A percentile compares a stretch with the other conserved stretches of the same genome.
phyloP scores from a whole-genome alignment of 2,329 filamentous ascomycete species.

The Botrytis paeoniae region DNA sequence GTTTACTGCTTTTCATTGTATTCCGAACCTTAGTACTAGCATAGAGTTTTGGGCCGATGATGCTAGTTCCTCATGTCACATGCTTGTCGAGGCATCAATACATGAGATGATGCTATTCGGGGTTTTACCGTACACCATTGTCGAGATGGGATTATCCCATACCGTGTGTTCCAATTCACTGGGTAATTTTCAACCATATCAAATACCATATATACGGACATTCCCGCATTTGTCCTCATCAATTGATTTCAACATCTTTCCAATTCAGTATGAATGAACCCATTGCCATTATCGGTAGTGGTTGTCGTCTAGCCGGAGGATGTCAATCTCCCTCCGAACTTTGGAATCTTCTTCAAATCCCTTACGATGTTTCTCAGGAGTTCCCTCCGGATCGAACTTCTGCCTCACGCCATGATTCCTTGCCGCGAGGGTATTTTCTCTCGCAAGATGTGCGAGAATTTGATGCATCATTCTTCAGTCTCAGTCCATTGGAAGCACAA shows the following conservation, averaged over 20 bases:
- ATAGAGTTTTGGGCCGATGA: neutral
- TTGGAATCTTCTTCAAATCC: slow-evolving; percentile 47
- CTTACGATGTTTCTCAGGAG: slow-evolving; percentile 48
- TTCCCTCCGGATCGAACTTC: slow-evolving; percentile 8
- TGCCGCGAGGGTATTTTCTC: slow-evolving; percentile 7
- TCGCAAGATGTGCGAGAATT: neutral
- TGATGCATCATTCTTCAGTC: slow-evolving; percentile 9
- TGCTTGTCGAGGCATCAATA: neutral
- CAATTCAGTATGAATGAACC: slow-evolving; percentile 32
- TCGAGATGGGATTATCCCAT: neutral
- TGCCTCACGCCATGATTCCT: neutral
- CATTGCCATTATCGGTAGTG: slow-evolving; percentile 52
- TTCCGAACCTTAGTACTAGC: neutral
- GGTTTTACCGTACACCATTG: neutral
- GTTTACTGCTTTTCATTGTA: neutral
- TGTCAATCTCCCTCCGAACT: slow-evolving; percentile 45
- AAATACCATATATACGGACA: neutral
- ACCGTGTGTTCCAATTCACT: neutral
- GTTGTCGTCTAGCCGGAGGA: slow-evolving; percentile 50
- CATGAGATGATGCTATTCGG: neutral
- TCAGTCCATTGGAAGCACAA: slow-evolving; percentile 1
- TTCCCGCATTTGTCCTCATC: neutral
- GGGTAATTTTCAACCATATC: neutral
- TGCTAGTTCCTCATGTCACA: neutral
- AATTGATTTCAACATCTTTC: neutral